Conservation (phyloP, 768 basidiomycete species). For the Lactarius trivialis region DNA sequence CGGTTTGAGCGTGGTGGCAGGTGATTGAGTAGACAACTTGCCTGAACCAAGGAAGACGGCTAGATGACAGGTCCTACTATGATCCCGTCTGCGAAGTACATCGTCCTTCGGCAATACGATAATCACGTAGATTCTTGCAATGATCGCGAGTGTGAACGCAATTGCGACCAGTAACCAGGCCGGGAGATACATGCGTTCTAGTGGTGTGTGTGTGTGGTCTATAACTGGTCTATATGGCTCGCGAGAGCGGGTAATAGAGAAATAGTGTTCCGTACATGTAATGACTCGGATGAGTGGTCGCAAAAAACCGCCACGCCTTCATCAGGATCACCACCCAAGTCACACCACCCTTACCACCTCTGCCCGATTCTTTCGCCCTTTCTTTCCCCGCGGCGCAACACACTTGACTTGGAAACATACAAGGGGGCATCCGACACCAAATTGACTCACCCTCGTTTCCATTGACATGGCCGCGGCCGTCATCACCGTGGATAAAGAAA, state of each 20-base stretch:
- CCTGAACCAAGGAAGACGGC: constrained; percentile 95
- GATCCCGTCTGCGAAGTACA: constrained; percentile 14
- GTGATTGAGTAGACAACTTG: constrained; percentile 30
- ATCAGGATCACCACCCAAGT: not conserved
- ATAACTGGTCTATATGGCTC: not conserved
- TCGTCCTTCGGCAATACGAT: constrained; percentile 23
- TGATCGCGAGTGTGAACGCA: not conserved
- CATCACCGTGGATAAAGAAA: constrained; percentile 39
- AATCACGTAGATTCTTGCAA: constrained; percentile 23
- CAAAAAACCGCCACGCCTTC: not conserved
- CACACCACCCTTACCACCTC: not conserved
- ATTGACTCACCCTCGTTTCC: not conserved
- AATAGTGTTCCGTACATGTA: not conserved
- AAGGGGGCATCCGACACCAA: not conserved
- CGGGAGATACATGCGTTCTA: not conserved
- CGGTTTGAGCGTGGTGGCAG: constrained; percentile 16
- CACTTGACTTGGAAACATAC: not conserved
- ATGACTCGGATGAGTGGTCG: not conserved
- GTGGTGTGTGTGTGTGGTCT: too few relatives aligned
- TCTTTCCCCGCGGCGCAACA: not conserved
- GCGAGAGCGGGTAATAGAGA: not conserved
- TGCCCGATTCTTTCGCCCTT: not conserved
- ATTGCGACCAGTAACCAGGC: not conserved
- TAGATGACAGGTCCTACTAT: constrained; percentile 38
- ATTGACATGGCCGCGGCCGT: constrained; percentile 9